Evolutionary conservation across 176 grass and related monocot genomes (phyloP).

Genomic region (Carex parvula): DNA sequence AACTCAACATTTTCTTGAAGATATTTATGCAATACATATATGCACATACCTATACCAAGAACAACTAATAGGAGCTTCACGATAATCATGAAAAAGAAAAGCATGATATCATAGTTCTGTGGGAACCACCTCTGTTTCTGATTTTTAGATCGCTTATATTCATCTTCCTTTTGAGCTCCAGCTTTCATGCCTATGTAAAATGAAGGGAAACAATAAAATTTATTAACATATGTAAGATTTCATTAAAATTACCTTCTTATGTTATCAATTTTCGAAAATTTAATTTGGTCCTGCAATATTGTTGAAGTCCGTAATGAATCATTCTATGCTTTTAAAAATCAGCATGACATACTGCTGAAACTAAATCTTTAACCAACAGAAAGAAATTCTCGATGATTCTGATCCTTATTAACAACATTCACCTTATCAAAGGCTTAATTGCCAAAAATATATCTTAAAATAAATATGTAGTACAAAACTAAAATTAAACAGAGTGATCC

Average conservation of each 20-base stretch:
- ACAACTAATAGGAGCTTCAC: constrained; percentile 4
- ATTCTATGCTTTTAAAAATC: too few species aligned
- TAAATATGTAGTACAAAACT: too few species aligned
- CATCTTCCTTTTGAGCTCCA: not conserved
- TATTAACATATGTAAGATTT: too few species aligned
- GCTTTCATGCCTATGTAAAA: not conserved
- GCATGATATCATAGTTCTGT: not conserved
- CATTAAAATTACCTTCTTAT: not conserved
- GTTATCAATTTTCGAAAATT: not conserved
- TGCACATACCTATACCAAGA: not conserved
- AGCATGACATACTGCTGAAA: too few species aligned
- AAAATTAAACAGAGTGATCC: too few species aligned
- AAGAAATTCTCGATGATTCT: too few species aligned
- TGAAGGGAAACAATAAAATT: not conserved
- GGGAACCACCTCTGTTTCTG: not conserved
- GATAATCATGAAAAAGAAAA: constrained; percentile 1
- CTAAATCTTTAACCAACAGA: too few species aligned
- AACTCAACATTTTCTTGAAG: not conserved
- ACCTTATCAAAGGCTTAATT: too few species aligned
- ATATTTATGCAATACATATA: too few species aligned
- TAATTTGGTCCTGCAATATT: not conserved
- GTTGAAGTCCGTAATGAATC: not conserved
- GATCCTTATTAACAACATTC: too few species aligned
- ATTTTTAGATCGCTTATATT: not conserved
- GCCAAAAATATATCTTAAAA: too few species aligned